Conservation (phyloP, 345 rosid species). For the Aegle marmelos region DNA sequence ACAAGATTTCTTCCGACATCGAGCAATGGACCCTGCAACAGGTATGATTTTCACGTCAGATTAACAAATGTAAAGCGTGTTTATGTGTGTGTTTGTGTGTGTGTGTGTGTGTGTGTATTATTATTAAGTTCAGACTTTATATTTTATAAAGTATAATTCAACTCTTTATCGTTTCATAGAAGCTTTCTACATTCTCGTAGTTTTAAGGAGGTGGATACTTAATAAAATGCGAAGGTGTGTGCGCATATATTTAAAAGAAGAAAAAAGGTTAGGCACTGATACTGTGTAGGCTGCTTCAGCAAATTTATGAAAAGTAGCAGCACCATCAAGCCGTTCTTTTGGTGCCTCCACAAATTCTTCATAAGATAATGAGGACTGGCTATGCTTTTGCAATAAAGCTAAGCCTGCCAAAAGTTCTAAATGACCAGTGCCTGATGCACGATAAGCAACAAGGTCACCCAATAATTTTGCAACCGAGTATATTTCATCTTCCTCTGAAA, state of each 20-base stretch:
- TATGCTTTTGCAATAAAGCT: constrained; percentile 72
- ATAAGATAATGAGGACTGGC: constrained; percentile 31
- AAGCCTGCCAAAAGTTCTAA: constrained; percentile 89
- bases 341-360: constrained; percentile 64
- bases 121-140: no score
- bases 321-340: constrained; percentile 51
- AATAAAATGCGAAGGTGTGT: no score
- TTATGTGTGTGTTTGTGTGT: no score
- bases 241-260: no score
- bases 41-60: constrained; percentile 12
- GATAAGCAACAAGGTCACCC: constrained; percentile 92
- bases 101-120: no score
- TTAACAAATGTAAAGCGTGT: background rate
- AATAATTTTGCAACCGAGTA: constrained; percentile 74
- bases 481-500: constrained; percentile 81
- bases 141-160: no score
- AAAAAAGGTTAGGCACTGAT: constrained; percentile 7
- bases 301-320: constrained; percentile 65
- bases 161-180: no score
- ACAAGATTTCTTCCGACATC: constrained; percentile 85
- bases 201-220: no score
- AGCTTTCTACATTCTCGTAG: no score
- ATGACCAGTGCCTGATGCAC: constrained; percentile 93
- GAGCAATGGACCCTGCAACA: constrained; percentile 80
- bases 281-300: constrained; percentile 98